Conservation (phyloP, 73 alveolate genomes). For the Paramecium octaurelia region DNA sequence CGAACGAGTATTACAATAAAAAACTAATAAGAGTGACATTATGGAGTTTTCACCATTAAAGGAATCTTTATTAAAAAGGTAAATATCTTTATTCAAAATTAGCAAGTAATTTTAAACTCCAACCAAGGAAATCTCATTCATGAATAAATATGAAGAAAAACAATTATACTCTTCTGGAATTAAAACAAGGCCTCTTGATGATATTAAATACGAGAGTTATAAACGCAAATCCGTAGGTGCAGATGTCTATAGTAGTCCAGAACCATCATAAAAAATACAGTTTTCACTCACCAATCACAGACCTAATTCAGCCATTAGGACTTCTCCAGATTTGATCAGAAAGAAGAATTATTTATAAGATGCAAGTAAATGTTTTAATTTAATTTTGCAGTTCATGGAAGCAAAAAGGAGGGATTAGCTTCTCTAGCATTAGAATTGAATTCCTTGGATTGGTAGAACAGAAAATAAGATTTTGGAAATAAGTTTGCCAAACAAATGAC, state of each 20-base stretch:
- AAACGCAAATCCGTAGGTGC: neutral
- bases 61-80: neutral
- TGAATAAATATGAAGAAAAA: neutral
- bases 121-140: neutral
- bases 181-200: neutral
- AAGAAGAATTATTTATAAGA: neutral
- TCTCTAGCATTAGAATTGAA: neutral
- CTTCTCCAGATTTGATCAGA: neutral
- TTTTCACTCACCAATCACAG: neutral
- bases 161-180: neutral
- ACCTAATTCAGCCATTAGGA: neutral
- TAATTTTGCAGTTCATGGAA: neutral
- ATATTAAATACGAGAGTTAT: neutral
- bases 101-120: neutral
- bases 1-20: constrained; percentile 44
- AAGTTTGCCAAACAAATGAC: neutral
- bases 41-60: neutral
- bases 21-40: neutral
- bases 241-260: neutral
- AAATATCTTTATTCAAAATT: neutral
- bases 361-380: neutral
- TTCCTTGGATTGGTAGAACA: neutral
- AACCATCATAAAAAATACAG: neutral
- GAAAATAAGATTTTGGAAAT: neutral
- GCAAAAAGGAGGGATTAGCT: neutral